These are phyloP conservation scores for Penicillium samsonianum DNA, from an alignment of 495 filamentous ascomycete species.

Conservation along the genomic window DNA sequence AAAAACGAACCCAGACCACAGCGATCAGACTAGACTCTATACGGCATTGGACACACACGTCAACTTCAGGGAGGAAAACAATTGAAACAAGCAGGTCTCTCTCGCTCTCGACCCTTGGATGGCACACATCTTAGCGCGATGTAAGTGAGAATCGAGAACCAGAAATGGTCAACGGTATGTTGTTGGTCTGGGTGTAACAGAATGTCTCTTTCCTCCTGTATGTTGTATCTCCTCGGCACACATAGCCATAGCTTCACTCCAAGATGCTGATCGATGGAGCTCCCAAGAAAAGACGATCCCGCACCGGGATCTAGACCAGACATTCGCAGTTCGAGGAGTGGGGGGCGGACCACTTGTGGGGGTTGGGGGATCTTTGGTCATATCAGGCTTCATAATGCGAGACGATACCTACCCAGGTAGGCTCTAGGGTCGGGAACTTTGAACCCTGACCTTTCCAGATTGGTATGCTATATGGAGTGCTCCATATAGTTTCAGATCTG, in stretches of 20 bases:
- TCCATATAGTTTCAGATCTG: neutral
- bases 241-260: slow-evolving; percentile 1
- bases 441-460: neutral
- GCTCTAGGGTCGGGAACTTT: neutral
- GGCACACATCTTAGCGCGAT: neutral
- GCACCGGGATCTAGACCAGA: slow-evolving; percentile 9
- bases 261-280: neutral
- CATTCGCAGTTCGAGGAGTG: neutral
- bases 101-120: neutral
- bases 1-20: neutral
- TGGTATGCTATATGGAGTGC: neutral
- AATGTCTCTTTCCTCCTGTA: neutral
- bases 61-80: neutral
- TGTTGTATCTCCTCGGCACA: neutral
- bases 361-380: neutral
- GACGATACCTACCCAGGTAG: neutral
- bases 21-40: neutral
- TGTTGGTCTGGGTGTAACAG: neutral
- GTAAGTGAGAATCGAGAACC: neutral
- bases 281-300: slow-evolving; percentile 1
- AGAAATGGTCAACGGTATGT: neutral
- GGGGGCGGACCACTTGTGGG: neutral
- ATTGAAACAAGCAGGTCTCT: neutral
- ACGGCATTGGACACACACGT: neutral
- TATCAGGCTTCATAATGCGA: neutral